Percentiles rank a stretch among this genome's conserved stretches.
phyloP scores from a whole-genome alignment of 2,329 filamentous ascomycete genomes.

The Trichoderma sp. region DNA sequence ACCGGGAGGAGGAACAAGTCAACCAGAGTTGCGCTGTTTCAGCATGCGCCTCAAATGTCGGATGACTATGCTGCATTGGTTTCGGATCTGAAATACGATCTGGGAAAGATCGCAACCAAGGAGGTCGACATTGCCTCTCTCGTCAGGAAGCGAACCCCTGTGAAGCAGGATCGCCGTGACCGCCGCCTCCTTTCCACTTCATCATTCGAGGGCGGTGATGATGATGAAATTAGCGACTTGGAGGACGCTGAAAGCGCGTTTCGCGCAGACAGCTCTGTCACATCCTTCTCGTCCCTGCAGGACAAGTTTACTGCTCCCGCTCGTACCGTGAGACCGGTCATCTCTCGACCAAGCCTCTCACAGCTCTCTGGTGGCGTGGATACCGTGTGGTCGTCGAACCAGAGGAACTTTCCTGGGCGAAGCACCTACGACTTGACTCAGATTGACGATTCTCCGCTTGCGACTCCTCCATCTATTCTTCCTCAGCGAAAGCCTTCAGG shows the following conservation, averaged over 20 bases:
- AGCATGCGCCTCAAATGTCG: constrained; percentile 30
- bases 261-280: constrained; percentile 24
- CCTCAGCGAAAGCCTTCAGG: background rate
- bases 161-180: constrained; percentile 18
- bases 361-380: background rate
- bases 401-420: constrained; percentile 19
- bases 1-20: constrained; percentile 34
- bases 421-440: constrained; percentile 21
- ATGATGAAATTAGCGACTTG: constrained; percentile 50
- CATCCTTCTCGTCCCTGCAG: constrained; percentile 28
- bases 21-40: constrained; percentile 27
- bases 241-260: constrained; percentile 43
- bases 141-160: background rate
- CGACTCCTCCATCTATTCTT: constrained; percentile 1
- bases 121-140: constrained; percentile 16
- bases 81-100: constrained; percentile 40
- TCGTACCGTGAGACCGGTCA: constrained; percentile 30
- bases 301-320: constrained; percentile 24
- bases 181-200: constrained; percentile 17
- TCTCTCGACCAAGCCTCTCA: constrained; percentile 23
- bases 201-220: constrained; percentile 11
- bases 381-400: background rate
- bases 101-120: constrained; percentile 33
- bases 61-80: constrained; percentile 47
- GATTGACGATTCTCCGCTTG: constrained; percentile 16